phyloP scores from a whole-genome alignment of 257 asterid species.

The Mentha longifolia region DNA sequence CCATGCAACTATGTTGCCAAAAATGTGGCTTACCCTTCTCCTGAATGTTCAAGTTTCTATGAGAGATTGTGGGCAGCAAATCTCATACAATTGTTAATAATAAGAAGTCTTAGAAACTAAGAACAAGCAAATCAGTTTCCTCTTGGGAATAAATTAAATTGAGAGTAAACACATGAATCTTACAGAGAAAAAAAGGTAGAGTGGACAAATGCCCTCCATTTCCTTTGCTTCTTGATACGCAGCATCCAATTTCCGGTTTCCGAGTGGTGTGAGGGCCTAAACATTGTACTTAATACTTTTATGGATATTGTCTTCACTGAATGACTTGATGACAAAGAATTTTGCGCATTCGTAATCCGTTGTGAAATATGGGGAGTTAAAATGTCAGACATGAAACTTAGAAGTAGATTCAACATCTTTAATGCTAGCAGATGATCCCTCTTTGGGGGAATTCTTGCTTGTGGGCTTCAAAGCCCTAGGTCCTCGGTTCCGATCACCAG shows the following conservation, averaged over 20 bases:
- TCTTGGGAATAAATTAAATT: neutral
- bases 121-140: conserved; percentile 36
- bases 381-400: conserved; percentile 55
- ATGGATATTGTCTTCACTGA: conserved; percentile 97
- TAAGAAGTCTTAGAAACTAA: conserved; percentile 34
- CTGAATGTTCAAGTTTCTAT: neutral
- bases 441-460: conserved; percentile 64
- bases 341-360: conserved; percentile 76
- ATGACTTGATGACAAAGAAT: conserved; percentile 93
- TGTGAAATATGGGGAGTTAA: conserved; percentile 69
- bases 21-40: conserved; percentile 5
- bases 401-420: conserved; percentile 66
- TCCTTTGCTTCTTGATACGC: conserved; percentile 81
- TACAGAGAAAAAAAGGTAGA: conserved; percentile 94
- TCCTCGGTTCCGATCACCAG: conserved; percentile 88
- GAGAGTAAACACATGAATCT: conserved; percentile 32
- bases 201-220: conserved; percentile 67
- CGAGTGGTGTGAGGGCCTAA: conserved; percentile 98
- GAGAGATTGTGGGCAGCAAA: conserved; percentile 9
- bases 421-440: conserved; percentile 58
- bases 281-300: conserved; percentile 88
- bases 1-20: conserved; percentile 5
- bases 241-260: conserved; percentile 94
- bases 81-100: conserved; percentile 8
- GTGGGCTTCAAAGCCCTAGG: conserved; percentile 93